Base-by-base conservation (phyloP, 768 basidiomycete genomes). In the Tulasnella sp. region DNA sequence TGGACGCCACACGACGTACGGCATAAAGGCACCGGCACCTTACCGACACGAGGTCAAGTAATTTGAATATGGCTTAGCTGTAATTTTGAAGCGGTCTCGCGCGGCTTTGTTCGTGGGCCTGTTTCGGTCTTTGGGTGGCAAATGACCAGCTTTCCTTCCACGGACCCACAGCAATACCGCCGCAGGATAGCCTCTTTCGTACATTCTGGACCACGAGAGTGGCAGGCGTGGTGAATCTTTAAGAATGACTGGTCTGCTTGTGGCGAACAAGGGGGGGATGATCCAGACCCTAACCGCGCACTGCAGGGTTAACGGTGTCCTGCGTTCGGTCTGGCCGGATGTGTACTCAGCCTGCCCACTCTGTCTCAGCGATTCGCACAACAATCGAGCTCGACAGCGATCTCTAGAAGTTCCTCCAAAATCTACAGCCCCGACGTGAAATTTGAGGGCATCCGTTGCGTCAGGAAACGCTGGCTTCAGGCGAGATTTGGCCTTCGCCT, bases 11-110 rank as follows among this genome's bases (percentile, higher is more conserved):
- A 68, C 18, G 3, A 36, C 31, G 62, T 68, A 68, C 24, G 31
- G 62, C 62, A 68, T 68, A 36, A 68, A 68, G 62, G 62, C 62
- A 68, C 62, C 62, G 62, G 36, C 62, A 36, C 62, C 62, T 52
- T 9, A 21, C 44, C 1, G 52, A n/a, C 52, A n/a, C n/a, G 52
- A 52, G 52, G 52, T 52, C 52, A 52, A 24, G 52, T 52, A 52
- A 52, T n/a, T 52, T 52, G 24, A 52, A 7, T 2, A n/a, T 10
- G 7, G n/a, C 21, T 24, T 10, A 24, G 52, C 3, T n/a, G 52
- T 24, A 52, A 52, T 10, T 52, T 52, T 52, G 52, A 52, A n/a
- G 52, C 7, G 8, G 21, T 52, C 21, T 24, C 21, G 52, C n/a
- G 52, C 52, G n/a, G 52, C 52, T 24, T 52, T 52, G 52, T 52